phyloP scores from a whole-genome alignment of 129 eudicot species.

The Flaveria brownii region DNA sequence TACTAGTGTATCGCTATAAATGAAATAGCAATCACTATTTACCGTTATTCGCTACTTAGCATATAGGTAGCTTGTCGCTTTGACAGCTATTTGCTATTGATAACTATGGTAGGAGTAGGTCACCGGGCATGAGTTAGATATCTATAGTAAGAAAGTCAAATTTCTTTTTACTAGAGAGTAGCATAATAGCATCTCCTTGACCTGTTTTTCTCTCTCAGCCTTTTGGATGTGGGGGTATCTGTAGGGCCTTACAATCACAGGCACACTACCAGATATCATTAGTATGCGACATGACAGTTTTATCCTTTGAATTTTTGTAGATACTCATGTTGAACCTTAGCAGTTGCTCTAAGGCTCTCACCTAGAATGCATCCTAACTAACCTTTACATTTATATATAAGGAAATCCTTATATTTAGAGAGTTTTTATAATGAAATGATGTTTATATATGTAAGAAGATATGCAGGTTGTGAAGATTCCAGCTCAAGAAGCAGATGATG shows the following conservation, averaged over 20 bases:
- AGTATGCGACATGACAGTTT: not conserved
- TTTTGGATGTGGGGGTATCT: conserved; percentile 6
- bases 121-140: not conserved
- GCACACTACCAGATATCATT: not conserved
- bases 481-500: conserved; percentile 87
- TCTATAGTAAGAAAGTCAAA: not conserved
- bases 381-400: not conserved
- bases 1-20: no score
- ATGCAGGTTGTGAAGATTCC: conserved; percentile 78
- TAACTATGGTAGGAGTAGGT: no score
- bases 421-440: not conserved
- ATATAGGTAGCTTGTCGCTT: no score
- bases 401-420: not conserved
- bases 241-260: not conserved
- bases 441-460: conserved; percentile 9
- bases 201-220: not conserved
- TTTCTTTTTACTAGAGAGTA: not conserved
- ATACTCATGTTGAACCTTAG: not conserved
- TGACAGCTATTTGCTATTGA: no score
- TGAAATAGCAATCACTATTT: no score
- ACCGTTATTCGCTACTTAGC: no score
- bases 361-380: not conserved
- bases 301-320: not conserved
- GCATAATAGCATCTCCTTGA: not conserved
- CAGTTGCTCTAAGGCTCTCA: not conserved